These are phyloP conservation scores for Annulohypoxylon bovei DNA, from an alignment of 495 filamentous ascomycete genomes.

Conservation along the genomic window DNA sequence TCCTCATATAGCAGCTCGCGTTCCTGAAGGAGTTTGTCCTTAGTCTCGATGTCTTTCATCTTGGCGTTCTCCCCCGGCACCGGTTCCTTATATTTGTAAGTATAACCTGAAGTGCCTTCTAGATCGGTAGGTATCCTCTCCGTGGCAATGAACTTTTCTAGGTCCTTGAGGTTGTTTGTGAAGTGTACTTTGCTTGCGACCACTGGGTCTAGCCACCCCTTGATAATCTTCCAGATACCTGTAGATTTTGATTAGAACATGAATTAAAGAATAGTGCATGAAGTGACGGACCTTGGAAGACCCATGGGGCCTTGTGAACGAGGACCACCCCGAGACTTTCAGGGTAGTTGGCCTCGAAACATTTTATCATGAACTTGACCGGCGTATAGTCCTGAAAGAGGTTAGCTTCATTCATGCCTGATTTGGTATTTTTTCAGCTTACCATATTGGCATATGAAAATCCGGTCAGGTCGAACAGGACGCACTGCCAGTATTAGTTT, in stretches of 20 bases:
- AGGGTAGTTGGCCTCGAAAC: conserved; percentile 98
- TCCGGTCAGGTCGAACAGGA: conserved; percentile 94
- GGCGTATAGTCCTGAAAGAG: conserved; percentile 82
- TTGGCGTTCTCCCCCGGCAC: conserved; percentile 71
- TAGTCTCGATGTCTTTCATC: conserved; percentile 73
- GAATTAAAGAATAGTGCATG: conserved; percentile 2
- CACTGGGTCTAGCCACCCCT: conserved; percentile 96
- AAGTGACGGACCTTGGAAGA: conserved; percentile 78
- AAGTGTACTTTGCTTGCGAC: conserved; percentile 96
- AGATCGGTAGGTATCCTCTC: conserved; percentile 80
- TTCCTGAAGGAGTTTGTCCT: conserved; percentile 67
- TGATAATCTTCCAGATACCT: conserved; percentile 90
- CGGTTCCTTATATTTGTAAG: conserved; percentile 84
- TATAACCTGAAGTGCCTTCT: conserved; percentile 83
- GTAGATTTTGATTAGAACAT: conserved; percentile 1
- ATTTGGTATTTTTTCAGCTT: conserved; percentile 32
- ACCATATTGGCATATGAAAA: conserved; percentile 97
- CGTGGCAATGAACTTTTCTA: conserved; percentile 77
- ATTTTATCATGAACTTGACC: conserved; percentile 99
- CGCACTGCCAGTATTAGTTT: conserved; percentile 56
- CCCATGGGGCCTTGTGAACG: conserved; percentile 97
- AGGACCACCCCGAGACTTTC: conserved; percentile 90
- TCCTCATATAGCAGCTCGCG: conserved; percentile 70
- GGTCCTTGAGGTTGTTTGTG: conserved; percentile 81
- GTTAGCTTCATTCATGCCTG: conserved; percentile 30